Base-by-base conservation (phyloP, 768 basidiomycete genomes). In the Amanita subjunquillea region DNA sequence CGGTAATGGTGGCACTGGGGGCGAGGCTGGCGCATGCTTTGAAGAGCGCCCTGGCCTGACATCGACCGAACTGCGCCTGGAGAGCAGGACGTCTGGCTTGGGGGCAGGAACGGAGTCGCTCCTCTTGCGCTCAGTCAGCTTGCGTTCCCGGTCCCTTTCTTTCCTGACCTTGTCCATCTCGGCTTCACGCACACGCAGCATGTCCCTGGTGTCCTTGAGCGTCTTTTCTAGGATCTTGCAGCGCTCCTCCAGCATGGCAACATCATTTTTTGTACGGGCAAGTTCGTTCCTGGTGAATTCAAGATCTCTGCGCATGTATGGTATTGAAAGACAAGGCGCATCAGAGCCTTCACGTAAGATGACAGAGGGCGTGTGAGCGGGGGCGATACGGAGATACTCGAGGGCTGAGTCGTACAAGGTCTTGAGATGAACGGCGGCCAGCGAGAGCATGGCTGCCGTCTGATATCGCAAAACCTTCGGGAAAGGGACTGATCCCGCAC, bases 201-300 rank as follows among this genome's bases (percentile, higher is more conserved):
- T 57, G 10, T 86, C 83, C 47, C 77, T 72, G 45, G 82, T 79
- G 58, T 87, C 85, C 59, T 72, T 77, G 54, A 88, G 67, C 15
- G 80, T 73, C 58, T 70, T 76, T 59, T 88, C 85, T 46, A 87
- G 71, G 61, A 72, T 64, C 63, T 71, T 77, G 65, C 78, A 83
- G 13, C 78, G 74, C 56, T 87, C 86, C 50, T 83, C 75, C 32
- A 83, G 67, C 44, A 75, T 77, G 27, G 73, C 65, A 20, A 78
- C 69, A 47, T 85, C 79, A 51, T 70, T 65, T 56, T 75, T 75
- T 10, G 79, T 72, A 54, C 74, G 75, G 47, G 75, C 70, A 34
- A 82, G 72, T 53, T 82, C 78, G 55, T 72, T 68, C 62, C 76
- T 80, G 45, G 75, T 70, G 52, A 69, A 64, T 63, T 82, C 82